Conservation (phyloP, 345 rosid genomes). For the Heritiera fomes region DNA sequence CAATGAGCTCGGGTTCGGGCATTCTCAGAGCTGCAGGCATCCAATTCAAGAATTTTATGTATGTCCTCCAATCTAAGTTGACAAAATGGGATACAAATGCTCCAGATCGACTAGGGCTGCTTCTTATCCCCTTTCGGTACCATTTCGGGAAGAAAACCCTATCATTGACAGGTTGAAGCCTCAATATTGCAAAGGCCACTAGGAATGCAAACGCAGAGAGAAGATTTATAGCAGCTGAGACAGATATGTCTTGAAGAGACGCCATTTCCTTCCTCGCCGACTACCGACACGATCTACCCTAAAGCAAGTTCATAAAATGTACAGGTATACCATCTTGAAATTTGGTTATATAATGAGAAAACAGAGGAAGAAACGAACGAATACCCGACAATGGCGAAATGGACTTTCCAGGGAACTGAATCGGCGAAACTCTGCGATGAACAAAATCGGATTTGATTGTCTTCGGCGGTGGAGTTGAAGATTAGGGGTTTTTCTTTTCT, state of each 20-base stretch:
- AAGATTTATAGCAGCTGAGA: slow-evolving; percentile 80
- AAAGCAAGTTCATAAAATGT: slow-evolving; percentile 9
- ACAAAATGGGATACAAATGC: slow-evolving; percentile 58
- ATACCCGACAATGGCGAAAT: background rate
- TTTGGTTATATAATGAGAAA: slow-evolving; percentile 6
- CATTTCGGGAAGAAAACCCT: slow-evolving; percentile 98
- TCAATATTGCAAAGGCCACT: slow-evolving; percentile 70
- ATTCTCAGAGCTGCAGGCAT: slow-evolving; percentile 89
- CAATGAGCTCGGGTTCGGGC: slow-evolving; percentile 94
- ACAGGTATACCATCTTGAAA: background rate
- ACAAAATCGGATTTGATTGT: background rate
- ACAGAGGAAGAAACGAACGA: background rate
- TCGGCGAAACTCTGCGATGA: background rate
- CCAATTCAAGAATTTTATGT: slow-evolving; percentile 79
- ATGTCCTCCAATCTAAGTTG: slow-evolving; percentile 69
- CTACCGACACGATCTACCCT: background rate
- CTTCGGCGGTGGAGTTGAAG: background rate
- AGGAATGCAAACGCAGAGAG: slow-evolving; percentile 76
- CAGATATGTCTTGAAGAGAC: slow-evolving; percentile 63
- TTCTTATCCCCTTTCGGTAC: slow-evolving; percentile 82
- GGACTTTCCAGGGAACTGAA: background rate
- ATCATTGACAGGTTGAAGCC: slow-evolving; percentile 91
- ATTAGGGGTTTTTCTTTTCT: background rate
- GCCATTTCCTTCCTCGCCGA: slow-evolving; percentile 53
- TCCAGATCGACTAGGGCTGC: slow-evolving; percentile 69